A percentile compares a stretch with the other conserved stretches of the same genome.
These are phyloP conservation scores for Daldinia sp. DNA, from an alignment of 2,329 filamentous ascomycete species.

Conservation along the genomic window DNA sequence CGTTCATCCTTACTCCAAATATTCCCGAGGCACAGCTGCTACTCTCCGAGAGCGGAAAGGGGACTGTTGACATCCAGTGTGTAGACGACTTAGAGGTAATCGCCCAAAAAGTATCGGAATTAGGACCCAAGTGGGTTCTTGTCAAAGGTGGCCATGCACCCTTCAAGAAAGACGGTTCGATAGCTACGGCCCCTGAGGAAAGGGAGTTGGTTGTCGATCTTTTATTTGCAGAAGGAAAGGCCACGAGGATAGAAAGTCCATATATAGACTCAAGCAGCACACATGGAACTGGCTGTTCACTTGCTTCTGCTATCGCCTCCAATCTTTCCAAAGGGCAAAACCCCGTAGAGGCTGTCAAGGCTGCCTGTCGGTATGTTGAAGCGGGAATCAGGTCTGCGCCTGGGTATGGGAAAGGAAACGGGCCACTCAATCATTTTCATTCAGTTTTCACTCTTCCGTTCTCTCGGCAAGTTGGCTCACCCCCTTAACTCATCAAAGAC, in stretches of 20 bases:
- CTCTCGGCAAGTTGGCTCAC: slow-evolving; percentile 62
- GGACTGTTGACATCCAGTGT: slow-evolving; percentile 59
- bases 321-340: slow-evolving; percentile 72
- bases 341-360: slow-evolving; percentile 70
- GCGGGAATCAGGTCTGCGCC: slow-evolving; percentile 75
- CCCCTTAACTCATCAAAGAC: not conserved
- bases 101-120: slow-evolving; percentile 71
- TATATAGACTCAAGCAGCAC: slow-evolving; percentile 84
- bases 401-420: slow-evolving; percentile 73
- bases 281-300: slow-evolving; percentile 93
- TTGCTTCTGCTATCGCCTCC: slow-evolving; percentile 87
- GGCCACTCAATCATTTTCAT: slow-evolving; percentile 84
- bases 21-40: slow-evolving; percentile 79
- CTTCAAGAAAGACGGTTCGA: slow-evolving; percentile 71
- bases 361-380: slow-evolving; percentile 78
- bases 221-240: slow-evolving; percentile 70
- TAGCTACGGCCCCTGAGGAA: slow-evolving; percentile 70
- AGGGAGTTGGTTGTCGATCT: slow-evolving; percentile 80
- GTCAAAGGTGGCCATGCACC: slow-evolving; percentile 94
- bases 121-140: slow-evolving; percentile 84
- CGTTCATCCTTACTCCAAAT: slow-evolving; percentile 81
- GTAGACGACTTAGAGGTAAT: slow-evolving; percentile 76
- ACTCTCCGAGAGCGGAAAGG: slow-evolving; percentile 64
- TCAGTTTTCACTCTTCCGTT: slow-evolving; percentile 77
- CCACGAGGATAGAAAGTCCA: slow-evolving; percentile 73